Evolutionary conservation across 148 eudicot genomes (phyloP).

Genomic region (Polygonum maritimum): DNA sequence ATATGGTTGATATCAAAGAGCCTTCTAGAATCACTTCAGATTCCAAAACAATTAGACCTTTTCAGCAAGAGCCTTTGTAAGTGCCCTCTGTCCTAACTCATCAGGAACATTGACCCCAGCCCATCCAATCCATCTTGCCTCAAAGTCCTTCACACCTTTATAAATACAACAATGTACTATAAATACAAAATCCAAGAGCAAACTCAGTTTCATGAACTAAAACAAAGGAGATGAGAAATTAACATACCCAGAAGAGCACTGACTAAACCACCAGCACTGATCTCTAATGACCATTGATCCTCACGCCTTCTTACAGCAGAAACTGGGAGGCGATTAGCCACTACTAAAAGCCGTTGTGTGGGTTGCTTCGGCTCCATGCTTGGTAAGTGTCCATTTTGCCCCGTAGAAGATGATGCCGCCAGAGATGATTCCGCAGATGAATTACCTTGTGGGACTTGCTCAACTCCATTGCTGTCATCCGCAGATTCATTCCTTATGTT

Average conservation of each 20-base stretch:
- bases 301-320: conserved; percentile 87
- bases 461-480: conserved; percentile 31
- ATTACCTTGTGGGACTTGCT: conserved; percentile 34
- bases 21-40: neutral
- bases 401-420: conserved; percentile 45
- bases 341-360: conserved; percentile 69
- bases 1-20: neutral
- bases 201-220: neutral
- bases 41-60: conserved; percentile 35
- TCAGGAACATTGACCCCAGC: conserved; percentile 96
- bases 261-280: conserved; percentile 87
- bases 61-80: conserved; percentile 76
- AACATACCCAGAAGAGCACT: conserved; percentile 81
- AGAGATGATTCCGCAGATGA: conserved; percentile 46
- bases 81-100: conserved; percentile 70
- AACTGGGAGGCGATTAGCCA: conserved; percentile 86
- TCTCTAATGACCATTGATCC: conserved; percentile 83
- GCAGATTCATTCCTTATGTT: conserved; percentile 33
- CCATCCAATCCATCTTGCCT: conserved; percentile 97
- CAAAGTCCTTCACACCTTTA: conserved; percentile 87
- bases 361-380: conserved; percentile 36
- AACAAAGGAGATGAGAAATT: neutral
- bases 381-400: conserved; percentile 35
- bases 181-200: neutral
- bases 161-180: neutral